Evolutionary conservation across 306 rosid genomes (phyloP).

Genomic region (Mimosa pudica): DNA sequence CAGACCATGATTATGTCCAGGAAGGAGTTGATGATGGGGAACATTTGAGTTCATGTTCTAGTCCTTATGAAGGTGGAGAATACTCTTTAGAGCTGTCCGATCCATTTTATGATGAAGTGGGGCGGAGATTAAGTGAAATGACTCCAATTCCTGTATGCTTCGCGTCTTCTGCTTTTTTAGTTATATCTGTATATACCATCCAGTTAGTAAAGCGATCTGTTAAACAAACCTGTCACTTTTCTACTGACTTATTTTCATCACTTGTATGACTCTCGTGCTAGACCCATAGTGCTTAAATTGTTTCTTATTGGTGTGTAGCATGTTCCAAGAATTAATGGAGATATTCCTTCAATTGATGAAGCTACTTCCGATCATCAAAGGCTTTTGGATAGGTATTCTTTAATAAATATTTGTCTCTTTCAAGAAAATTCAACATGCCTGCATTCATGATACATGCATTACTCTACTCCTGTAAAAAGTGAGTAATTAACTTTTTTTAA

Average conservation of each 20-base stretch:
- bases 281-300: conserved; percentile 19
- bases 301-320: conserved; percentile 52
- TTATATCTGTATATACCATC: conserved; percentile 35
- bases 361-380: conserved; percentile 89
- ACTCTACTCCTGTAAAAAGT: conserved; percentile 10
- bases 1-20: conserved; percentile 45
- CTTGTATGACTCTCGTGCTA: conserved; percentile 8
- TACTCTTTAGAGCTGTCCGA: conserved; percentile 46
- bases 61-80: conserved; percentile 54
- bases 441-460: conserved; percentile 23
- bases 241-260: conserved; percentile 15
- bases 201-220: conserved; percentile 32
- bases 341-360: conserved; percentile 83
- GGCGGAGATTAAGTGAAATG: conserved; percentile 62
- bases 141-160: conserved; percentile 68
- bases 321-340: conserved; percentile 87
- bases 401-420: conserved; percentile 9
- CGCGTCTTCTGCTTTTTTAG: conserved; percentile 28
- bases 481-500: conserved; percentile 3
- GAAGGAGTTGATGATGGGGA: conserved; percentile 44
- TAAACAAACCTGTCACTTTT: conserved; percentile 22
- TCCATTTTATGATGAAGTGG: conserved; percentile 53
- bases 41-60: conserved; percentile 66
- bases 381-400: conserved; percentile 69
- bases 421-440: conserved; percentile 17